Percentiles rank a stretch among this genome's conserved stretches.
Conservation (phyloP, 805 yeast genomes). For the Metschnikowia aberdeeniae region DNA sequence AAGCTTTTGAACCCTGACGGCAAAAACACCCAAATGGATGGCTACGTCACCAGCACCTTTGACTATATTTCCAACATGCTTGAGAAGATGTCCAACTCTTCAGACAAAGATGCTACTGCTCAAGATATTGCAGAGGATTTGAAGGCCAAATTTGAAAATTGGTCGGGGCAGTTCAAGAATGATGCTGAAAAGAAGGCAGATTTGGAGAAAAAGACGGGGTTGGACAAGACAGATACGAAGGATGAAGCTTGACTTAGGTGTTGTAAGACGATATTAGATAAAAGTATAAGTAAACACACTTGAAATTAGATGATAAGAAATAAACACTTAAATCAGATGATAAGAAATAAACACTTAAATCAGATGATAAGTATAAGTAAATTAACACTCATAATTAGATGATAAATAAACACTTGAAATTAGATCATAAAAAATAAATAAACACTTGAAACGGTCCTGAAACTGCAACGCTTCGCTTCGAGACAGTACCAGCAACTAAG, state of each 20-base stretch:
- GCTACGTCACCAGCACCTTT: conserved; percentile 25
- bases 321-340: too few relatives aligned
- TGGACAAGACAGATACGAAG: conserved; percentile 1
- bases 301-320: too few relatives aligned
- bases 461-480: too few relatives aligned
- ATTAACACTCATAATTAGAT: too few relatives aligned
- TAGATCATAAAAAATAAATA: too few relatives aligned
- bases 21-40: conserved; percentile 24
- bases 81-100: conserved; percentile 27
- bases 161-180: conserved; percentile 19
- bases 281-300: background rate
- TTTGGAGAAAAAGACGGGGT: conserved; percentile 7
- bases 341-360: too few relatives aligned
- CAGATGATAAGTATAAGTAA: background rate
- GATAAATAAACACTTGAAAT: too few relatives aligned
- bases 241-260: background rate
- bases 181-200: conserved; percentile 8
- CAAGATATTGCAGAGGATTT: conserved; percentile 35
- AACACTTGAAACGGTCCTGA: too few relatives aligned
- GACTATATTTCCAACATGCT: conserved; percentile 24
- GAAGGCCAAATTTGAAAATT: conserved; percentile 22
- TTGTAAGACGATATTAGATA: background rate
- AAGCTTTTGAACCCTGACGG: conserved; percentile 27
- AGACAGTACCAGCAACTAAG: too few relatives aligned
- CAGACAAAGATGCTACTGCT: conserved; percentile 32